Evolutionary conservation across 768 basidiomycete species (phyloP).

Genomic region (Termitomyces sp.): DNA sequence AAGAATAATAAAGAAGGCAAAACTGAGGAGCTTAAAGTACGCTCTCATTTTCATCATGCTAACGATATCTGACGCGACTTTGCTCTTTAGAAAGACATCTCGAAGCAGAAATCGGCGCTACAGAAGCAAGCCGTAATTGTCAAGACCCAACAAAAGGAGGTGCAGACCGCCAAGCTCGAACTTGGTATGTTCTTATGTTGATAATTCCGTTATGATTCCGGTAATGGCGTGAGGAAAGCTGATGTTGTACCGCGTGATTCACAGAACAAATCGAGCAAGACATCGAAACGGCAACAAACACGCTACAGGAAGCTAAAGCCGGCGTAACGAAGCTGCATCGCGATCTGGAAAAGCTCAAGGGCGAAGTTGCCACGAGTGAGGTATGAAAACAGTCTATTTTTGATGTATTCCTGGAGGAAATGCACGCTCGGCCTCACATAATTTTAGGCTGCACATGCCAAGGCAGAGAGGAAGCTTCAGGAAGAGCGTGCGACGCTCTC

Average conservation of each 20-base stretch:
- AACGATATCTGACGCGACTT: background rate
- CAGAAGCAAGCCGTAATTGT: slow-evolving; percentile 79
- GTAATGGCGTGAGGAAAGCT: background rate
- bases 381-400: slow-evolving; percentile 25
- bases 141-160: slow-evolving; percentile 86
- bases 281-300: slow-evolving; percentile 48
- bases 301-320: slow-evolving; percentile 36
- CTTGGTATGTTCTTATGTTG: slow-evolving; percentile 53
- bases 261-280: slow-evolving; percentile 86
- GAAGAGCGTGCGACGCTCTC: slow-evolving; percentile 87
- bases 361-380: slow-evolving; percentile 44
- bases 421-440: background rate
- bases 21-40: slow-evolving; percentile 87
- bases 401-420: background rate
- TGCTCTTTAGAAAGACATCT: slow-evolving; percentile 62
- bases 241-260: slow-evolving; percentile 1
- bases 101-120: slow-evolving; percentile 73
- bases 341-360: slow-evolving; percentile 59
- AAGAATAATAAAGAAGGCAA: slow-evolving; percentile 99
- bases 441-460: slow-evolving; percentile 51
- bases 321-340: slow-evolving; percentile 53
- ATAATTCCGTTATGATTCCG: background rate
- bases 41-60: slow-evolving; percentile 5
- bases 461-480: slow-evolving; percentile 68
- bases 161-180: slow-evolving; percentile 84